Base-by-base conservation (phyloP, 768 basidiomycete species). In the Hypholoma fasciculare region DNA sequence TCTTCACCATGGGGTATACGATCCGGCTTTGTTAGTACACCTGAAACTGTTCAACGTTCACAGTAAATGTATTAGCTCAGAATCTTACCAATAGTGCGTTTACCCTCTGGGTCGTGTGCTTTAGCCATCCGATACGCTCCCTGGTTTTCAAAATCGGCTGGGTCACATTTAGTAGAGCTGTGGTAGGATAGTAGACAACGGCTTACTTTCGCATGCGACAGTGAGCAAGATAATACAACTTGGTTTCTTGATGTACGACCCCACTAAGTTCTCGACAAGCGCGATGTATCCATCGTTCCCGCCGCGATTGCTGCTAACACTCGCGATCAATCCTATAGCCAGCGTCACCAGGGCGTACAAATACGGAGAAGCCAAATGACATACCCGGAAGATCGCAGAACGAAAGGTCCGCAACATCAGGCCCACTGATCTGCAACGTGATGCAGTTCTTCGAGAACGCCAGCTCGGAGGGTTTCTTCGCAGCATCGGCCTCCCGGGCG, bases 61-160 rank as follows among this genome's bases (percentile, higher is more conserved):
- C 6, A 7, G 9, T 34, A 7, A 7, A 9, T 9, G 9, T 2
- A 34, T 34, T 1, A 34, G 30, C 9, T 7, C 9, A 34, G 1
- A 34, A 9, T n/a, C 79, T 14, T 58, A 89, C 90, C 89, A 14
- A 92, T 86, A 0, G 89, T 92, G 4, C 89, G 78, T 50, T 78
- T 78, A 0, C 90, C 89, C 0, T 82, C 71, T 0, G 85, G 82
- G 59, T 92, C 89, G 49, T 80, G 71, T 14, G 72, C 50, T 63
- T 85, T 86, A 0, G 88, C 84, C 0, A 92, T 72, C 16, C 80
- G 73, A 57, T 87, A 84, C 0, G 90, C 90, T 0, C 86, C 87
- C 67, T 92, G 90, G 43, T 90, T 93, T 63, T 92, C 88, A n/a
- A 89, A 89, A 60, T 93, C 89, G 51, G 89, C 91, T 92, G 43